Base-by-base conservation (phyloP, 2,329 filamentous ascomycete species). In the Cladosporium sp. region DNA sequence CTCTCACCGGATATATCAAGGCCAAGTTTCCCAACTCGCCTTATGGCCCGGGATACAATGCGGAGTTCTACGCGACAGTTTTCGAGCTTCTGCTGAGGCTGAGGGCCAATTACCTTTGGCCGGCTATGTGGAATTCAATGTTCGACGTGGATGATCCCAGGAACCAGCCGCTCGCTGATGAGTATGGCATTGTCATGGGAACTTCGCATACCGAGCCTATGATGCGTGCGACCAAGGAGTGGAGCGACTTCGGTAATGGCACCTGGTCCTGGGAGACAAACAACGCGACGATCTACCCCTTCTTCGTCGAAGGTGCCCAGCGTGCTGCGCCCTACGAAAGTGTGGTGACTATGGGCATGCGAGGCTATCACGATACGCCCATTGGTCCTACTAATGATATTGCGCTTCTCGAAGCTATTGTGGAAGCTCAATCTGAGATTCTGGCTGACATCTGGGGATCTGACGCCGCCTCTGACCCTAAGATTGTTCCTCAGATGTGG, bases 101-200 rank as follows among this genome's bases (percentile, higher is more conserved):
- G 28, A 81, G 84, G 38, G 88, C 88, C 15, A 91, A 91, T 71
- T 90, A 90, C 66, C 76, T 91, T 51, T 91, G 88, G 88, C 88
- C 88, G 0, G 82, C 87, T 1, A 78, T 84, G 69, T 91, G 88
- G 88, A 82, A 80, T 5, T 82, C 80, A 63, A 89, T 89, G 80
- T 88, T 90, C 67, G 84, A 86, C 67, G 81, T 89, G 1, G 88
- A 91, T 61, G 88, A 91, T 67, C 77, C 82, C 2, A 77, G 80
- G 30, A 90, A 86, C 64, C 86, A 89, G 67, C 83, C 85, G 0
- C 78, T 89, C 5, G 86, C 88, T 0, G 86, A 91, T 65, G 86
- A 86, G n/a, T 90, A 85, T 68, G 88, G 85, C 40, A 83, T 91
- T 59, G 87, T 90, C 0, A 83, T 91, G 69, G 87, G 87, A 3